Evolutionary conservation across 768 basidiomycete genomes (phyloP), one percentile per base, ranked within the genome.

Genomic region (Cubamyces sp.): DNA sequence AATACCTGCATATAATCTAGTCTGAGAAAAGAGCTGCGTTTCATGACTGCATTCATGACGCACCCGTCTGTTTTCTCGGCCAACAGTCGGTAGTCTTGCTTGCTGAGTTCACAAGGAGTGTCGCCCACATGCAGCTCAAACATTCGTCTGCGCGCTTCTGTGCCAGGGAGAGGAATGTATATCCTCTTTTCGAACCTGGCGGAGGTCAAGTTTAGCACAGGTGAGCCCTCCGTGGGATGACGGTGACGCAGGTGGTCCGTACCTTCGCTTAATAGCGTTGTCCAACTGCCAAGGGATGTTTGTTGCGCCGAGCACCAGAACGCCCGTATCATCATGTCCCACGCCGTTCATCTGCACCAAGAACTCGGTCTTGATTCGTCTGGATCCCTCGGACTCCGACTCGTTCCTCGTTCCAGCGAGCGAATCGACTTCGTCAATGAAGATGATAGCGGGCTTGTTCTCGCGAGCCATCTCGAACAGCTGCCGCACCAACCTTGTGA

Each of bases 271-370:
- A 78, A 98, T 98, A 46, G 96, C 96, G 65, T 92, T 91, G 73
- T 98, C 96, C 48, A 98, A 83, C 72, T 95, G 92, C 96, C 96
- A 98, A 2, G 97, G 97, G 54, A 98, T 97, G 68, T 99, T 99
- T 5, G 97, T 99, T 9, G 97, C 97, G 30, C 96, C 97, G 21
- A 99, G 83, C 9, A 98, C 95, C 19, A 99, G 83, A 0, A 99
- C 93, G 9, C 97, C 97, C 0, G 92, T 92, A 74, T 97, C 96
- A 62, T 99, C 97, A 70, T 98, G 94, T 0, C 97, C 97, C 1
- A 98, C 96, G 42, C 97, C 97, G 65, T 98, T 94, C 94, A 98
- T 98, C 73, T 98, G 94, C n/a, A 95, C 92, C 51, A 95, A 78
- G 66, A 95, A 96, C 75, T 98, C 96, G 0, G 96, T 98, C 82